Evolutionary conservation across 2,329 filamentous ascomycete genomes (phyloP).

Genomic region (Microsporum ferrugineum): DNA sequence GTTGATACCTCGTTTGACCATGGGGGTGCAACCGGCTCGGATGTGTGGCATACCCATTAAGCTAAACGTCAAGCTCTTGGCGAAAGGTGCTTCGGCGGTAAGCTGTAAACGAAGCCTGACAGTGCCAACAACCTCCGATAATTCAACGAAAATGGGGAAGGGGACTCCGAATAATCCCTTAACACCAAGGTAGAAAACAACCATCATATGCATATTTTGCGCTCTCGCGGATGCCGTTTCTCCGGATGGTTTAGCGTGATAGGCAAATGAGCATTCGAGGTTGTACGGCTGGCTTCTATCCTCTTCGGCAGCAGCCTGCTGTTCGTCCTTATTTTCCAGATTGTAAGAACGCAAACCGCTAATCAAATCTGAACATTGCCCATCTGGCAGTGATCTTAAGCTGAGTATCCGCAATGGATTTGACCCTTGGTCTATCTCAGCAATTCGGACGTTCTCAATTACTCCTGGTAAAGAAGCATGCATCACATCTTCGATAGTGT

Average conservation of each 20-base stretch:
- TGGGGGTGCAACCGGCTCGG: slow-evolving; percentile 77
- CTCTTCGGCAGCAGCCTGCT: slow-evolving; percentile 79
- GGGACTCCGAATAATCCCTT: slow-evolving; percentile 83
- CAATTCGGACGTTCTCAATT: slow-evolving; percentile 88
- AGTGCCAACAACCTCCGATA: slow-evolving; percentile 83
- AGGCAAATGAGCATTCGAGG: slow-evolving; percentile 78
- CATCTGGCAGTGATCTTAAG: slow-evolving; percentile 72
- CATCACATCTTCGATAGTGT: slow-evolving; percentile 93
- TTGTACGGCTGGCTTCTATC: slow-evolving; percentile 91
- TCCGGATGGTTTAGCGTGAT: slow-evolving; percentile 69
- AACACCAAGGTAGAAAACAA: slow-evolving; percentile 86
- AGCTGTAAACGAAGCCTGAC: slow-evolving; percentile 72
- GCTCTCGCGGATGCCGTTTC: slow-evolving; percentile 66
- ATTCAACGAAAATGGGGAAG: slow-evolving; percentile 75
- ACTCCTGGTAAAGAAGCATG: slow-evolving; percentile 82
- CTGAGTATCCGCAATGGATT: slow-evolving; percentile 84
- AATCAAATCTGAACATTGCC: slow-evolving; percentile 70
- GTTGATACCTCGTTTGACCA: slow-evolving; percentile 84
- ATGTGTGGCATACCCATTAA: slow-evolving; percentile 90
- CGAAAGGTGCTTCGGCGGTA: slow-evolving; percentile 79
- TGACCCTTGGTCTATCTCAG: slow-evolving; percentile 85
- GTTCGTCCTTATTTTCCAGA: slow-evolving; percentile 67
- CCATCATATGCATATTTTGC: slow-evolving; percentile 91
- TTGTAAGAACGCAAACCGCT: slow-evolving; percentile 68
- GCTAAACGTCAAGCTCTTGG: slow-evolving; percentile 85